Evolutionary conservation across 768 basidiomycete species (phyloP).

Genomic region (Boletus speciosus): DNA sequence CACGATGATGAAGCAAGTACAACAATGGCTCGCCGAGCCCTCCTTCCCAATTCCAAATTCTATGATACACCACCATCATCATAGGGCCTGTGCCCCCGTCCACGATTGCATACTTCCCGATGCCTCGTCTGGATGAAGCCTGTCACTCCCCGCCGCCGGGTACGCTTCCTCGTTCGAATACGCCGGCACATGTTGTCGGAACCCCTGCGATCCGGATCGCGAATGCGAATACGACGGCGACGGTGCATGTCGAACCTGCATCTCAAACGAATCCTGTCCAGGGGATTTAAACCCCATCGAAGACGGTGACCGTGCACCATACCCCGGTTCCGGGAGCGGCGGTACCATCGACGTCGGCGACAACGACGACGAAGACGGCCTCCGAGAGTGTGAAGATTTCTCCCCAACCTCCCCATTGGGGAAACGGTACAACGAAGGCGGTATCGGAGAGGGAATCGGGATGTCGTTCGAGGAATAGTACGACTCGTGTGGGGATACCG

Average conservation of each 20-base stretch:
- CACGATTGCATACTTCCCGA: conserved; percentile 19
- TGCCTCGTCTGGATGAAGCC: not conserved
- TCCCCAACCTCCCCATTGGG: conserved; percentile 45
- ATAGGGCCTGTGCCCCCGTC: conserved; percentile 19
- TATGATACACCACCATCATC: conserved; percentile 20
- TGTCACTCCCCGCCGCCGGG: not conserved
- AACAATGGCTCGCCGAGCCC: conserved; percentile 16
- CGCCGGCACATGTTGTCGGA: not conserved
- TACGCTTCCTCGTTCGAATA: not conserved
- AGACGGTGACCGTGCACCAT: conserved; percentile 1
- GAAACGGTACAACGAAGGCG: conserved; percentile 46
- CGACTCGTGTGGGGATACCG: conserved; percentile 43
- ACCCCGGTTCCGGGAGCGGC: not conserved
- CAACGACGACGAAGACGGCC: not conserved
- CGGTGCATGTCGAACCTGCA: conserved; percentile 34
- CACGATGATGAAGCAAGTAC: conserved; percentile 20
- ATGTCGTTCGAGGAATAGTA: conserved; percentile 58
- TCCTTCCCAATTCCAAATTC: not conserved
- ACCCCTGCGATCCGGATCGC: conserved; percentile 8
- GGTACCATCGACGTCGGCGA: conserved; percentile 7
- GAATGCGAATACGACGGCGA: not conserved
- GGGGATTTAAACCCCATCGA: not conserved
- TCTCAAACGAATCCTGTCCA: conserved; percentile 34
- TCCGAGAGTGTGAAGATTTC: conserved; percentile 15
- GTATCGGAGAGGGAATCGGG: conserved; percentile 54